Base-by-base conservation (phyloP, 345 rosid species). In the Raphanus raphanistrum region DNA sequence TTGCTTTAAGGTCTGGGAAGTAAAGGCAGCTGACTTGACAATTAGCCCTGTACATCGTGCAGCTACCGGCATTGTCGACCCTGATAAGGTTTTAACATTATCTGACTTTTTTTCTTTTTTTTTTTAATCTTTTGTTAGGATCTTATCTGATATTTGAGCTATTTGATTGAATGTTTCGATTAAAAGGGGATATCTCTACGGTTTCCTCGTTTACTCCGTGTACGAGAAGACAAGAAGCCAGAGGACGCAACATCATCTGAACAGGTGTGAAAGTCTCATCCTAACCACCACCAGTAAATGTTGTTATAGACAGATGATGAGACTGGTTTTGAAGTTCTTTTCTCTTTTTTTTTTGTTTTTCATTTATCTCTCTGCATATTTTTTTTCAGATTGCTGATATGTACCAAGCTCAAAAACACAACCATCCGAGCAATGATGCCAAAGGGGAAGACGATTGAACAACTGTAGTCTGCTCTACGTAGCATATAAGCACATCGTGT, bases 21-120 rank as follows among this genome's bases (percentile, higher is more conserved):
- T 95, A 70, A 92, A 91, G 87, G 99, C 96, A 82, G 96, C 98
- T 68, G 99, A 95, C 78, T 80, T 92, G 79, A 92, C 98, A 48
- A 88, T 92, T 75, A 95, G 98, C 77, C 99, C 98, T 62, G 97
- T 90, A 79, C 84, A 92, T 81, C 84, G 85, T 82, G 98, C 99
- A 55, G 98, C 99, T 68, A 81, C 86, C 26, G 99, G 98, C 69
- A 73, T 80, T 45, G 96, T 91, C 58, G 97, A 92, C 83, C 81
- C 87, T 61, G 88, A 85, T 66, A 95, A 95, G 99, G 99, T 94
- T 73, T 13, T 67, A 70, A 55, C 62, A 8, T 35, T 35, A 6
- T 32, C 35, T 32, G 41, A 36, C 41, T 8, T 36, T 36, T 36
- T 36, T 1, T n/a, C n/a, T 38, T 2, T n/a, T 62, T 45, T n/a